These are phyloP conservation scores for Ceratobasidium sp. DNA, from an alignment of 1,284 basidiomycete genomes.

Conservation along the genomic window DNA sequence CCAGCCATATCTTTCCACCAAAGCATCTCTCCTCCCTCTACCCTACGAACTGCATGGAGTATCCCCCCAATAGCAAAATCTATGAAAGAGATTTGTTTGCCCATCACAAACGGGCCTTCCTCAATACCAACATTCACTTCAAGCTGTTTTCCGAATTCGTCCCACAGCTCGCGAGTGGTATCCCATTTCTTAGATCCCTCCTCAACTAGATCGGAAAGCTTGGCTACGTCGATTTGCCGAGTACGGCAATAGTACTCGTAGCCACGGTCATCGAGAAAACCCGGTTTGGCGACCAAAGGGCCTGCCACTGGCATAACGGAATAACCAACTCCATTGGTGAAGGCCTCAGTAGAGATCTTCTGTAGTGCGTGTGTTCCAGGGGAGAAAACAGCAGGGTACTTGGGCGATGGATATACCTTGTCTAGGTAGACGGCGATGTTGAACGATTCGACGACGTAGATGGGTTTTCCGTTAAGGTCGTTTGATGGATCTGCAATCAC, in stretches of 20 bases:
- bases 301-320: slow-evolving; percentile 24
- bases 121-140: slow-evolving; percentile 21
- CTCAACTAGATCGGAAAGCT: background rate
- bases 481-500: slow-evolving; percentile 46
- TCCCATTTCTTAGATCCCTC: slow-evolving; percentile 22
- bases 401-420: slow-evolving; percentile 44
- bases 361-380: slow-evolving; percentile 44
- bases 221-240: background rate
- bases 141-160: slow-evolving; percentile 17
- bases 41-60: background rate
- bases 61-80: slow-evolving; percentile 6
- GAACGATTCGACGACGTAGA: slow-evolving; percentile 46
- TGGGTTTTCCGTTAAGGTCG: slow-evolving; percentile 40
- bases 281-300: slow-evolving; percentile 24
- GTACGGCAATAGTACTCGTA: slow-evolving; percentile 41
- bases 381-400: slow-evolving; percentile 43
- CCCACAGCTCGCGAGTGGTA: slow-evolving; percentile 23
- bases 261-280: slow-evolving; percentile 48
- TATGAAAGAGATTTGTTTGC: background rate
- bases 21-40: background rate
- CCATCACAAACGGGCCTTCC: slow-evolving; percentile 2
- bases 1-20: background rate
- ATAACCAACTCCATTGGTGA: slow-evolving; percentile 39
- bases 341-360: slow-evolving; percentile 32
- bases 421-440: slow-evolving; percentile 48